These are phyloP conservation scores for Sarocladium brachiariae DNA, from an alignment of 2,329 filamentous ascomycete species.

Conservation along the genomic window DNA sequence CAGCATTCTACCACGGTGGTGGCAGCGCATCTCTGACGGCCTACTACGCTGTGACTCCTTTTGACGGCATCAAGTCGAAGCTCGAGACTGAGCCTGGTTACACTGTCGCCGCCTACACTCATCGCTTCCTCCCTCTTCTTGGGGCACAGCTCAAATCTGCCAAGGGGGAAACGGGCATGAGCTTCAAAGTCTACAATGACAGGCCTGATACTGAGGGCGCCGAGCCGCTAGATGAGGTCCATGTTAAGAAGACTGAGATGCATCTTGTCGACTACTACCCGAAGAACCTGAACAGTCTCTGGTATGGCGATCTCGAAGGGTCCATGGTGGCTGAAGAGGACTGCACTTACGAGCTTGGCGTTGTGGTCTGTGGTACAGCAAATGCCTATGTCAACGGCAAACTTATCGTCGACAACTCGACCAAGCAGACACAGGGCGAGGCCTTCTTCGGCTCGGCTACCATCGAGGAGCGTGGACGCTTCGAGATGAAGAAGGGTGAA, in stretches of 20 bases:
- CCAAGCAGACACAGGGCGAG: constrained; percentile 54
- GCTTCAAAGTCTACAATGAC: constrained; percentile 56
- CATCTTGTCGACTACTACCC: constrained; percentile 45
- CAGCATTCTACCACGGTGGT: constrained; percentile 54
- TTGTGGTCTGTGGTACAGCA: constrained; percentile 60
- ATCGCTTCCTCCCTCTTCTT: constrained; percentile 56
- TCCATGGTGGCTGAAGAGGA: constrained; percentile 53
- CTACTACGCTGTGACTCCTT: constrained; percentile 66
- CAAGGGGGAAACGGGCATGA: constrained; percentile 50
- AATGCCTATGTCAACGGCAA: constrained; percentile 56
- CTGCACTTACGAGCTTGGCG: constrained; percentile 56
- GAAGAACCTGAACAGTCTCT: constrained; percentile 45
- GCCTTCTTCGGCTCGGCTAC: constrained; percentile 61
- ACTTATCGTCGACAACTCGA: constrained; percentile 58
- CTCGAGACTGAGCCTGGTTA: constrained; percentile 38
- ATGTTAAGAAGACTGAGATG: constrained; percentile 41
- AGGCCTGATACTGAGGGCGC: constrained; percentile 41
- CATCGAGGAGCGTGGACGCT: constrained; percentile 53
- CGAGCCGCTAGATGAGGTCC: constrained; percentile 42
- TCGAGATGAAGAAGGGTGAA: constrained; percentile 51
- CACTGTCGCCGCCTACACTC: constrained; percentile 56
- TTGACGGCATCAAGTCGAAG: constrained; percentile 59
- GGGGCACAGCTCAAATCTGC: constrained; percentile 43
- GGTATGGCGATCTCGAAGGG: constrained; percentile 57
- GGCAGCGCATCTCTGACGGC: constrained; percentile 54